Base-by-base conservation (phyloP, 306 rosid species). In the Malus asiatica region DNA sequence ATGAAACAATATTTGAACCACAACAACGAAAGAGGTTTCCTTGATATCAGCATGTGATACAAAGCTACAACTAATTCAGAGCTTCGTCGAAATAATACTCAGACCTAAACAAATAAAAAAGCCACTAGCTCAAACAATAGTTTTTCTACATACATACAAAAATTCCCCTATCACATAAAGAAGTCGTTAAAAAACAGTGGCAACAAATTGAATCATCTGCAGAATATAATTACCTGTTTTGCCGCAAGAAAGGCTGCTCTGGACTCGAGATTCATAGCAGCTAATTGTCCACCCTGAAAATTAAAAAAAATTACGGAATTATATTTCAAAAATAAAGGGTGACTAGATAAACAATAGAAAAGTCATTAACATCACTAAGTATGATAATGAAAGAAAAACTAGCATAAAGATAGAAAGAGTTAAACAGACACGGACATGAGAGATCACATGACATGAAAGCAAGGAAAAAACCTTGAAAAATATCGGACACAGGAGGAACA, bases 241-340 rank as follows among this genome's bases (percentile, higher is more conserved):
- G 98, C 98, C 46, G 89, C 96, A 73, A 94, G 96, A 87, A 94
- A 81, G 77, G 97, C 98, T 20, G 87, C 91, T 88, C 90, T 79
- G 65, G 98, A 87, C 81, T 94, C 98, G 30, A 94, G 80, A 86
- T 91, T 91, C 76, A 89, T 82, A 76, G 86, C 83, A 61, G 93
- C 93, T 71, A 91, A 77, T 57, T 94, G 96, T 67, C 98, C 98
- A 78, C 97, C 96, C 98, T 94, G 86, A 76, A 80, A 84, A 79
- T 77, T 72, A 84, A 45, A 73, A 69, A 68, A 82, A 57, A 57
- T 73, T 81, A 75, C 1, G 11, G 60, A 20, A 63, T 22, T 35
- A 3, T 52, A 76, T 29, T n/a, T 73, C 53, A 66, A 80, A 27
- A 66, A 77, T 70, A 44, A 60, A 73, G 81, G 79, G 16, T 38